Evolutionary conservation across 768 basidiomycete genomes (phyloP), one percentile per base, ranked within the genome.

Genomic region (Lyophyllum decastes): DNA sequence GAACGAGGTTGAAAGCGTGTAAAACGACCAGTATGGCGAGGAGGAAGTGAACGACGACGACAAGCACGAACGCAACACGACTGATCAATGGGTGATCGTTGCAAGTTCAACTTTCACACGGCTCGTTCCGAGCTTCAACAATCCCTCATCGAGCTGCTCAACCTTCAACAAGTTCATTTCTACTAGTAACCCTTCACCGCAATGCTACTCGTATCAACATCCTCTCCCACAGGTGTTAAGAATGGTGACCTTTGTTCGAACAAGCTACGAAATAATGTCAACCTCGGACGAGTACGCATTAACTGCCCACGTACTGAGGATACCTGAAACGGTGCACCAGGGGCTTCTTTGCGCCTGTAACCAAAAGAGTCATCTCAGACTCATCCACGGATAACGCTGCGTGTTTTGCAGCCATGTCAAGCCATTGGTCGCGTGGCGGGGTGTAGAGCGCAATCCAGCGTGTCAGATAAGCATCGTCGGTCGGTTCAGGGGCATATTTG

Each of bases 401-500:
- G 68, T 91, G 86, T 61, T 82, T 79, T 59, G 81, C 79, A 62
- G 86, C 87, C 63, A 81, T 56, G 9, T 73, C 66, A 33, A 80
- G 70, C 87, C 87, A 90, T 57, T 79, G 70, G 51, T 83, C 78
- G 26, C 71, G 65, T 5, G 88, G 76, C 1, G 83, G 78, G 38
- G 71, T 71, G 72, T 85, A 87, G 66, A 84, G 67, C 25, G 79
- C 76, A 64, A 92, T 82, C 81, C 83, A 89, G 43, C 81, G 81
- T 12, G 88, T 88, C 66, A 92, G 68, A 64, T 83, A 85, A 49
- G 78, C 81, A 57, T 89, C 83, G 38, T 88, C 82, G 27, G 72
- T 73, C 7, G 84, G 79, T 53, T 78, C 73, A 0, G 90, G 90
- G 2, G 88, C 86, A 66, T 78, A 87, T 70, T 90, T 90, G 76